Evolutionary conservation across 2,329 filamentous ascomycete species (phyloP).

Genomic region (Dryadomyces quercus-mongolicae): DNA sequence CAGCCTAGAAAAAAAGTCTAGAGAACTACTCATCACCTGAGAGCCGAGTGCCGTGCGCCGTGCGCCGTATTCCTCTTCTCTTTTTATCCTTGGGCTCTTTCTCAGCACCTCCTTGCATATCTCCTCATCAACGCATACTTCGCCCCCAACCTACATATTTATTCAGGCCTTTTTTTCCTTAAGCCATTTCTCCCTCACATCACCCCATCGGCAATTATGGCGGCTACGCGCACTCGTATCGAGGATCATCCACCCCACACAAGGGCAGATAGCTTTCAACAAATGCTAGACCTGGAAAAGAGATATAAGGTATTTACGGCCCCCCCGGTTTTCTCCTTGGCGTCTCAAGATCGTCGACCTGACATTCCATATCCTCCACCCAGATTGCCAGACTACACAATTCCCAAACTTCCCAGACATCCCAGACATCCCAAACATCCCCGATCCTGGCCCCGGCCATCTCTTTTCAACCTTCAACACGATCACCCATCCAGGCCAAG

Average conservation of each 20-base stretch:
- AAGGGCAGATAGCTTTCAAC: slow-evolving; percentile 38
- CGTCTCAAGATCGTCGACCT: slow-evolving; percentile 6
- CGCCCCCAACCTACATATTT: too few species aligned
- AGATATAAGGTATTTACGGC: slow-evolving; percentile 38
- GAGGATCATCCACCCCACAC: slow-evolving; percentile 3
- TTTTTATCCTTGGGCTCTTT: neutral
- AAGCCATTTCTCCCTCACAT: too few species aligned
- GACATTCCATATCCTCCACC: slow-evolving; percentile 2
- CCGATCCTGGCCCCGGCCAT: slow-evolving; percentile 3
- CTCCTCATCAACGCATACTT: too few species aligned
- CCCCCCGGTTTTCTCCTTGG: neutral
- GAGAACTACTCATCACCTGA: neutral
- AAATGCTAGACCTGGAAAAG: slow-evolving; percentile 48
- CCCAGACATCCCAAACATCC: too few species aligned
- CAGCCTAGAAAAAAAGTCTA: too few species aligned
- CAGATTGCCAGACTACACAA: slow-evolving; percentile 18
- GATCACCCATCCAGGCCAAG: slow-evolving; percentile 12
- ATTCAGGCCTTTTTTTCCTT: too few species aligned
- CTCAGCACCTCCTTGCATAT: too few species aligned
- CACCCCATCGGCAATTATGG: slow-evolving; percentile 4
- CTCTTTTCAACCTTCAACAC: slow-evolving; percentile 6
- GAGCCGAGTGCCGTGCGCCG: neutral
- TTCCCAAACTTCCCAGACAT: slow-evolving; percentile 4
- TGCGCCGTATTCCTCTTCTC: neutral
- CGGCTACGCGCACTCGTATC: slow-evolving; percentile 1